These are phyloP conservation scores for Aureobasidium sp. DNA, from an alignment of 2,329 filamentous ascomycete genomes.

Conservation along the genomic window DNA sequence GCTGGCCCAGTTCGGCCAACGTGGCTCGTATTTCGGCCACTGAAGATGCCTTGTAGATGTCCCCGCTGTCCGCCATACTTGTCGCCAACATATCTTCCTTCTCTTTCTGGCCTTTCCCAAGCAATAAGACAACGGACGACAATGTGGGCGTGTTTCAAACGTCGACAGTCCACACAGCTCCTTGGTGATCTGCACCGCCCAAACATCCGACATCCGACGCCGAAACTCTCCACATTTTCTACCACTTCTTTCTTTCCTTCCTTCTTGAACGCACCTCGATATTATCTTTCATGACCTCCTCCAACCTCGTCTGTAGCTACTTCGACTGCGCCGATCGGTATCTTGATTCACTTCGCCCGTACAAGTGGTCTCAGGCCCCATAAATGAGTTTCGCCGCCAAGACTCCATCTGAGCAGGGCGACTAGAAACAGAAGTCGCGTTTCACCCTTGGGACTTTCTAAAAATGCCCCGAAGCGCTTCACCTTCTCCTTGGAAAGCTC, in stretches of 20 bases:
- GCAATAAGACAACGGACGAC: not conserved
- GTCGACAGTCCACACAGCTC: conserved; percentile 4
- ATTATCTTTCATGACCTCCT: too few species aligned
- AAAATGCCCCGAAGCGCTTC: conserved; percentile 7
- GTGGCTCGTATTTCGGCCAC: conserved; percentile 83
- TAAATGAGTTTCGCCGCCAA: not conserved
- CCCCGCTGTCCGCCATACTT: not conserved
- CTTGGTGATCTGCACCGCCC: conserved; percentile 13
- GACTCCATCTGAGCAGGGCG: not conserved
- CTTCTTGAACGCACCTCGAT: too few species aligned
- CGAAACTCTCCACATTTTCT: not conserved
- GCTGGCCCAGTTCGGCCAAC: conserved; percentile 77
- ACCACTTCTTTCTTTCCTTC: not conserved
- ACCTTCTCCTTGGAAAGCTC: not conserved
- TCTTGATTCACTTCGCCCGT: too few species aligned
- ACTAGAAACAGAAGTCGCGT: not conserved
- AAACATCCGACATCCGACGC: conserved; percentile 16
- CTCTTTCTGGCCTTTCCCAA: not conserved
- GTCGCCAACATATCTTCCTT: conserved; percentile 5
- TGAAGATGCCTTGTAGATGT: conserved; percentile 74
- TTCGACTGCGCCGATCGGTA: not conserved
- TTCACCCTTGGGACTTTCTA: conserved; percentile 18
- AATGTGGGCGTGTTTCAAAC: conserved; percentile 7
- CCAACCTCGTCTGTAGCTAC: not conserved
- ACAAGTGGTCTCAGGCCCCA: not conserved